Evolutionary conservation across 768 basidiomycete genomes (phyloP), one percentile per base, ranked within the genome.

Genomic region (Xerocomellus dryophilus): DNA sequence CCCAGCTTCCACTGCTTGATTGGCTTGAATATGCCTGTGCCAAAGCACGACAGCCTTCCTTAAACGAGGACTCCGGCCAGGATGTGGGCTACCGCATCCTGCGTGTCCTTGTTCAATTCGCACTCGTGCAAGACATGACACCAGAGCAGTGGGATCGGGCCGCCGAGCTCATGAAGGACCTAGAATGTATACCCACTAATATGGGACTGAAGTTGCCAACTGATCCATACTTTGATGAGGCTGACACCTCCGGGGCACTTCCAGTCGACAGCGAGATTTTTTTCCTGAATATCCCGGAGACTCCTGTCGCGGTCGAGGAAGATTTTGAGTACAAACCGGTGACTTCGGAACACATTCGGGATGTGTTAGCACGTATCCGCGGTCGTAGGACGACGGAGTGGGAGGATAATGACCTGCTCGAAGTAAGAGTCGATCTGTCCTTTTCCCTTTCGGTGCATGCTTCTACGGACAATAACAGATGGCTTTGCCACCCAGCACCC

Each of bases 141-240:
- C 20, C 0, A 15, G 8, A 27, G 3, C 35, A 56, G 20, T 97
- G 94, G 92, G 65, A 69, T 5, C 70, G 79, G 10, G 73, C 88
- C 31, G 71, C 74, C 15, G 62, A 66, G 1, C 67, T 83, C 21
- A 70, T 93, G 32, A 71, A 72, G 47, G 64, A 70, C 2, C 72
- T 81, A 20, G 56, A 82, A 2, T 89, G 87, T 62, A 80, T 93
- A 39, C 89, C 90, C 2, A 93, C 91, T 0, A 81, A 83, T 8
- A 72, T 71, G 10, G 96, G 94, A 8, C 77, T 90, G 74, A 84
- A 80, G 59, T 64, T 67, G 20, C 90, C 95, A 0, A 66, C 69
- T 4, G 82, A 94, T 49, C 73, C 86, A 5, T 96, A 95, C 72
- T 94, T 97, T 64, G 73, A 85, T 10, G 90, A 83, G 56, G 93